Percentiles rank a stretch among this genome's conserved stretches.
phyloP scores from a whole-genome alignment of 257 asterid species.

The Plectranthus barbatus region DNA sequence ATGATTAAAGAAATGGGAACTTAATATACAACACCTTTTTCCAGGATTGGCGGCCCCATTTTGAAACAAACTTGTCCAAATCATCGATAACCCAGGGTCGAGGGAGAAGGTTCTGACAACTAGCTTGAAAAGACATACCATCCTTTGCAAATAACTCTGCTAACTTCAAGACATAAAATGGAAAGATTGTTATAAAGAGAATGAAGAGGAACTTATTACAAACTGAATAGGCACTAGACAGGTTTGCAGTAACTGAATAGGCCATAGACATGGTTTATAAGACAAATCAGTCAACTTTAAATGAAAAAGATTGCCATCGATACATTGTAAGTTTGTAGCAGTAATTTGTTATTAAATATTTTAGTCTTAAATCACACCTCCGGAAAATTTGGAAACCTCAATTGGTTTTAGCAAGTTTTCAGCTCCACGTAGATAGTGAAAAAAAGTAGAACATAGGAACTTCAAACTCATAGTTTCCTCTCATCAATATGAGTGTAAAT shows the following conservation, averaged over 20 bases:
- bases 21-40: constrained; percentile 44
- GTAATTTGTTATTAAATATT: background rate
- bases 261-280: background rate
- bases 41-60: constrained; percentile 65
- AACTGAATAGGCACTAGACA: background rate
- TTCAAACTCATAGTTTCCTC: background rate
- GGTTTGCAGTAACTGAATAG: background rate
- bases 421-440: background rate
- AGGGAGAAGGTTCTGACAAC: constrained; percentile 88
- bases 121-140: constrained; percentile 93
- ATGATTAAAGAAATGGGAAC: background rate
- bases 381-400: background rate
- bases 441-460: background rate
- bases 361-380: background rate
- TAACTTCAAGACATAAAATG: constrained; percentile 42
- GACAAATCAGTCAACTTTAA: background rate
- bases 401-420: background rate
- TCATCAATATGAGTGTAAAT: background rate
- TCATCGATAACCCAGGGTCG: constrained; percentile 99
- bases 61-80: constrained; percentile 62
- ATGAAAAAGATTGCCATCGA: background rate
- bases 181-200: constrained; percentile 12
- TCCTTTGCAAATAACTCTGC: constrained; percentile 91
- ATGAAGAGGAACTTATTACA: constrained; percentile 8
- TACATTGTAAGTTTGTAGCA: background rate